Percentiles rank a stretch among this genome's conserved stretches.
phyloP scores from a whole-genome alignment of 495 filamentous ascomycete genomes.

The Schizothecium vesticola region DNA sequence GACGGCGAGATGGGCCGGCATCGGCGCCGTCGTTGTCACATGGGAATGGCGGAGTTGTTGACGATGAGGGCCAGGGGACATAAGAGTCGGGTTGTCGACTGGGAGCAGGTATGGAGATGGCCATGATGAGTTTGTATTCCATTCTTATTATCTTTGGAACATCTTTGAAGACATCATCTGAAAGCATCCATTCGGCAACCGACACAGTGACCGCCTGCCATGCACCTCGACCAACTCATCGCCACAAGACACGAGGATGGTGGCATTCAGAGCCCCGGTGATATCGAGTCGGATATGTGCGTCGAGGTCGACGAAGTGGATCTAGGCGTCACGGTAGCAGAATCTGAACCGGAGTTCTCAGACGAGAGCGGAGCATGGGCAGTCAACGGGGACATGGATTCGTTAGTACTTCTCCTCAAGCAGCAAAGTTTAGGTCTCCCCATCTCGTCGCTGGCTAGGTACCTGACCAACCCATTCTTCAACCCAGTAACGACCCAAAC shows the following conservation, averaged over 20 bases:
- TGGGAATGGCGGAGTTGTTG: background rate
- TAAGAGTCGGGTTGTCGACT: background rate
- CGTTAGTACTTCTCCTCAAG: background rate
- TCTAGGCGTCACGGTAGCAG: no score
- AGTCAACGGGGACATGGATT: background rate
- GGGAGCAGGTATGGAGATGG: background rate
- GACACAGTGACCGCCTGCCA: background rate
- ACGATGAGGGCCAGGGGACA: background rate
- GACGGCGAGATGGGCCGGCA: background rate
- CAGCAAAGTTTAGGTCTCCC: no score
- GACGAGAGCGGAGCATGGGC: background rate
- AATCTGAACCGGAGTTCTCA: no score
- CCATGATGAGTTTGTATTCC: background rate
- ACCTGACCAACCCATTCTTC: background rate
- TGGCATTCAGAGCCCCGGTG: background rate
- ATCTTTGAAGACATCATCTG: background rate
- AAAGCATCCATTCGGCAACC: background rate
- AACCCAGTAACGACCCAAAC: constrained; percentile 9
- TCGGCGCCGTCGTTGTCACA: background rate
- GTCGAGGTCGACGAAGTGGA: background rate
- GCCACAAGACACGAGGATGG: background rate
- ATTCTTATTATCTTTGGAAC: background rate
- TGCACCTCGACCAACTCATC: background rate
- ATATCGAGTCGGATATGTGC: background rate
- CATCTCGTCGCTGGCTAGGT: background rate